phyloP scores from a whole-genome alignment of 2,329 filamentous ascomycete species.

The Arthrobotrys iridis region DNA sequence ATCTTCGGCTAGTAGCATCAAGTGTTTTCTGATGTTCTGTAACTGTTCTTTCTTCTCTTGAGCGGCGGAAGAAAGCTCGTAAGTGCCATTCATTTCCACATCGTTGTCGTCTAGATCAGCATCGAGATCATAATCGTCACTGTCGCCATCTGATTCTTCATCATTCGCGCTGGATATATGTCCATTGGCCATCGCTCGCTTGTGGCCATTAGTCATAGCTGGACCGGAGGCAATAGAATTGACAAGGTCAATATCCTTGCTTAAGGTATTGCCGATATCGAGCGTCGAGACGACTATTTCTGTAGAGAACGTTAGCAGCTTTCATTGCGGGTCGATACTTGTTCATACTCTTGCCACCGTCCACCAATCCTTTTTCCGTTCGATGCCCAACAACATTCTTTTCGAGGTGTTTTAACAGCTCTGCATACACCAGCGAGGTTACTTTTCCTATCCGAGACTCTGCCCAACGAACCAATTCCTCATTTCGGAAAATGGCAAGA shows the following conservation, averaged over 20 bases:
- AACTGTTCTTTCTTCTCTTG: slow-evolving; percentile 46
- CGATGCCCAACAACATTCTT: slow-evolving; percentile 68
- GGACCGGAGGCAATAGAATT: slow-evolving; percentile 56
- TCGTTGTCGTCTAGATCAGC: slow-evolving; percentile 58
- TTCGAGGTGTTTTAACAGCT: slow-evolving; percentile 76
- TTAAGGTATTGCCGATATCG: slow-evolving; percentile 57
- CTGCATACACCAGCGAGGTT: slow-evolving; percentile 80
- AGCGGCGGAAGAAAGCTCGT: slow-evolving; percentile 53
- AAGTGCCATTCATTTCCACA: slow-evolving; percentile 59
- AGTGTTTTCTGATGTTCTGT: slow-evolving; percentile 44
- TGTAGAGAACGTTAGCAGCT: slow-evolving; percentile 45
- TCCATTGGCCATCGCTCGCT: slow-evolving; percentile 60
- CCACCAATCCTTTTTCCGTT: slow-evolving; percentile 29
- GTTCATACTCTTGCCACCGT: slow-evolving; percentile 43
- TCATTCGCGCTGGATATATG: slow-evolving; percentile 60
- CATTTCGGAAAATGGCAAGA: slow-evolving; percentile 81
- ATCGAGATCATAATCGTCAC: slow-evolving; percentile 62
- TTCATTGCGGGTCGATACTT: slow-evolving; percentile 49
- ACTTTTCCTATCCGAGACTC: slow-evolving; percentile 75
- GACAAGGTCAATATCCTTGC: slow-evolving; percentile 56
- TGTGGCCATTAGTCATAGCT: slow-evolving; percentile 59
- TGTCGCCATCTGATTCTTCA: slow-evolving; percentile 56
- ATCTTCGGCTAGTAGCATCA: slow-evolving; percentile 70
- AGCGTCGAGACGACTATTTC: slow-evolving; percentile 57
- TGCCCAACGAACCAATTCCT: slow-evolving; percentile 77